Base-by-base conservation (phyloP, 257 asterid genomes). In the Handroanthus guayacan region DNA sequence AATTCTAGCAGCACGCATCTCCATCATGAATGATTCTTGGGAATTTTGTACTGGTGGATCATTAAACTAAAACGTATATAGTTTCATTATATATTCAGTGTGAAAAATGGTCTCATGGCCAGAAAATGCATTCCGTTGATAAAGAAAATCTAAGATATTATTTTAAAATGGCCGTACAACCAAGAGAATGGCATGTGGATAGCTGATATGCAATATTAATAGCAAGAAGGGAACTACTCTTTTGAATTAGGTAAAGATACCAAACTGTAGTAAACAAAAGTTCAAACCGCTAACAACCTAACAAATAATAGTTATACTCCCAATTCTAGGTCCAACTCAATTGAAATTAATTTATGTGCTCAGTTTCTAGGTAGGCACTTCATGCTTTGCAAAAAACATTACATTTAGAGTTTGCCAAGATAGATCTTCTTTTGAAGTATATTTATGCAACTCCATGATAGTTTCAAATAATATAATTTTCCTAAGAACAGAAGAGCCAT, bases 21-120 rank as follows among this genome's bases (percentile, higher is more conserved):
- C 99, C 96, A 91, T 89, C 98, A 91, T 88, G 84, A 95, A 92
- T 52, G 94, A 87, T 79, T 95, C 99, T 79, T 92, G 97, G 5
- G 97, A 92, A 75, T 92, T 92, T 51, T 95, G 85, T 20, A 92
- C 96, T 7, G 85, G 88, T 44, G 83, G 88, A 75, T 84, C 88
- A 63, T 78, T 81, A 43, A 84, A 82, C 88, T 84, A 56, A 69
- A 67, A 72, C 6, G 9, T 0, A 36, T 62, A 43, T 5, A 43
- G 55, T 71, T 44, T 3, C 72, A 44, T 52, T 39, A 62, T 48
- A 13, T 31, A 69, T 62, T 62, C 57, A 63, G 36, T 17, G 4
- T 31, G 13, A 62, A 38, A 2, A 45, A 52, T 18, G 34, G 56
- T 25, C 57, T 10, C 1, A 9, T n/a, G 63, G 20, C 63, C 20